A percentile compares a stretch with the other conserved stretches of the same genome.
Conservation (phyloP, 75 land plant genomes). For the Selaginella tamariscina region DNA sequence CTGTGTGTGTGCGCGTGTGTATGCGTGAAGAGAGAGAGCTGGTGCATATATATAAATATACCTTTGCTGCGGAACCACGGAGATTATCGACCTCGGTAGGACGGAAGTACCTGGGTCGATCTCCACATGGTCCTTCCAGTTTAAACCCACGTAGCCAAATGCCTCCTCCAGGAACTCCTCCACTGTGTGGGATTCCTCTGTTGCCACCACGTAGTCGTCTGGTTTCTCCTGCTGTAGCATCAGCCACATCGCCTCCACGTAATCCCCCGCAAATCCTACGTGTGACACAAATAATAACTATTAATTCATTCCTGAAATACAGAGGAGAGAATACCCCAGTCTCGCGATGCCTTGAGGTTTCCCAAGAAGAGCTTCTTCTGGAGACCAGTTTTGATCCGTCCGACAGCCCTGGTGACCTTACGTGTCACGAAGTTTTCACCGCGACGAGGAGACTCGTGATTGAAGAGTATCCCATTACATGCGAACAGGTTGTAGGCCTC, state of each 20-base stretch:
- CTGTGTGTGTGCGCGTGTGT: too few species aligned
- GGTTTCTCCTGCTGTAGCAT: conserved; percentile 94
- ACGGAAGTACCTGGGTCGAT: conserved; percentile 86
- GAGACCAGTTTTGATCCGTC: conserved; percentile 80
- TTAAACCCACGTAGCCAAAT: conserved; percentile 71
- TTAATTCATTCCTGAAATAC: too few species aligned
- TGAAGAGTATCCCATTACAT: conserved; percentile 90
- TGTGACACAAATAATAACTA: too few species aligned
- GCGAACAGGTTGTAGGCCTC: conserved; percentile 90
- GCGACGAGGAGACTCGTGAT: conserved; percentile 79
- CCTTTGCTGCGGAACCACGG: conserved; percentile 74
- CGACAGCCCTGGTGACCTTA: conserved; percentile 88
- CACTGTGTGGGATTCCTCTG: conserved; percentile 88
- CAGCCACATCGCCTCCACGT: conserved; percentile 97
- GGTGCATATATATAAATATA: too few species aligned
- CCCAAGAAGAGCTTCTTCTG: conserved; percentile 83
- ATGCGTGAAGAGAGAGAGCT: too few species aligned
- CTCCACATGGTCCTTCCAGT: conserved; percentile 86
- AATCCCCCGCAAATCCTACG: conserved; percentile 93
- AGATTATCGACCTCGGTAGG: conserved; percentile 89
- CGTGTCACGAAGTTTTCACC: conserved; percentile 95
- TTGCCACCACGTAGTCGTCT: conserved; percentile 88
- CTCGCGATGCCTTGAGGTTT: conserved; percentile 72
- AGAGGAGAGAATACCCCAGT: too few species aligned
- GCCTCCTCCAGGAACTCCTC: conserved; percentile 84